phyloP scores from a whole-genome alignment of 2,329 filamentous ascomycete genomes.

The Periconia sp. region DNA sequence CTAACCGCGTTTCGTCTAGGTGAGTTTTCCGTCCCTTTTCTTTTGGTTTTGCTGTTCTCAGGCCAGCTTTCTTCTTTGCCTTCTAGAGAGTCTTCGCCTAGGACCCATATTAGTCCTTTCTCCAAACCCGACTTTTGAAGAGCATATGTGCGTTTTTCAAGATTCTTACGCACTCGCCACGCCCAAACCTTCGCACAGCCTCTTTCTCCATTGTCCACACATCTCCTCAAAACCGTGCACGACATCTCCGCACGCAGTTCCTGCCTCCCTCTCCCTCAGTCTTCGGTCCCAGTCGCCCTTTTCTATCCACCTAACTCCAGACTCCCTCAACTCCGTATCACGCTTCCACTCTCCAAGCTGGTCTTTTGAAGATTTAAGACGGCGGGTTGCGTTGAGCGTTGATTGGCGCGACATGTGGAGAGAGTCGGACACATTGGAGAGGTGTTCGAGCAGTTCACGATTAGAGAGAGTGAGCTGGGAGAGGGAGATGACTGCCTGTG shows the following conservation, averaged over 20 bases:
- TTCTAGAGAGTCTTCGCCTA: slow-evolving; percentile 7
- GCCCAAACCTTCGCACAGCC: slow-evolving; percentile 61
- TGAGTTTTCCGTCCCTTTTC: not conserved
- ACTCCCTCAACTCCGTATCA: slow-evolving; percentile 82
- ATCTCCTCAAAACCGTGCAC: slow-evolving; percentile 91
- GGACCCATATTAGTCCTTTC: slow-evolving; percentile 1
- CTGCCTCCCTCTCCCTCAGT: slow-evolving; percentile 78
- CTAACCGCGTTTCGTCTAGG: too few species aligned
- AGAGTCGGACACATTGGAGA: slow-evolving; percentile 87
- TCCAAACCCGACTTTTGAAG: not conserved
- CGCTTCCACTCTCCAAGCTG: slow-evolving; percentile 83
- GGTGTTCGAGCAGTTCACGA: slow-evolving; percentile 74
- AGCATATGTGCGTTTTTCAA: slow-evolving; percentile 1
- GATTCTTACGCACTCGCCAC: slow-evolving; percentile 41
- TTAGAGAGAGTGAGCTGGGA: slow-evolving; percentile 71
- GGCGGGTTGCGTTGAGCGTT: slow-evolving; percentile 78
- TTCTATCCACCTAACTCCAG: slow-evolving; percentile 81
- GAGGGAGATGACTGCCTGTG: slow-evolving; percentile 69
- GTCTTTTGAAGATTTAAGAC: slow-evolving; percentile 81
- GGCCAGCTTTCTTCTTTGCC: not conserved
- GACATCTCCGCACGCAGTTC: slow-evolving; percentile 82
- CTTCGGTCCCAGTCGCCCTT: slow-evolving; percentile 83
- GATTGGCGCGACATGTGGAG: slow-evolving; percentile 94
- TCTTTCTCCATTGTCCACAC: slow-evolving; percentile 82
- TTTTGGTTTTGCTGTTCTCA: too few species aligned